These are phyloP conservation scores for Linum usitatissimum DNA, from an alignment of 345 rosid species.

Conservation along the genomic window DNA sequence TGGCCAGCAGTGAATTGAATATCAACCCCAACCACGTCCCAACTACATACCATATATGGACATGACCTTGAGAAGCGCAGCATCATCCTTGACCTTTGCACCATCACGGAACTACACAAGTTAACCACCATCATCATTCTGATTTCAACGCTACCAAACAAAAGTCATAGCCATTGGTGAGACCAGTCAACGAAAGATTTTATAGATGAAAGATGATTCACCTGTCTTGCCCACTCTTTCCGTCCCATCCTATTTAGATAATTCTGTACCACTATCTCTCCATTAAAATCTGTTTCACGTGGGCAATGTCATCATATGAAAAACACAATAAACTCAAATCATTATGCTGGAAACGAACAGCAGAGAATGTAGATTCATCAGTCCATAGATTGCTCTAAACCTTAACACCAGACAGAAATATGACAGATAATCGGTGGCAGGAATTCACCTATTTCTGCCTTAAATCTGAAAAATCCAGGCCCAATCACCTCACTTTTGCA, in stretches of 20 bases:
- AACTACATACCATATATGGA: slow-evolving; percentile 55
- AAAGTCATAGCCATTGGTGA: not conserved
- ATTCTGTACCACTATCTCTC: slow-evolving; percentile 74
- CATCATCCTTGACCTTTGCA: slow-evolving; percentile 47
- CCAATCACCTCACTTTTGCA: slow-evolving; percentile 99
- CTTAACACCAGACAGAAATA: not conserved
- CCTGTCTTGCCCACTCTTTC: slow-evolving; percentile 86
- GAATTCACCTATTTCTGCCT: slow-evolving; percentile 86
- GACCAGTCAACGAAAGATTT: not conserved
- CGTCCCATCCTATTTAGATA: slow-evolving; percentile 74
- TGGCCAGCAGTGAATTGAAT: not conserved
- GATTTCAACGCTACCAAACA: slow-evolving; percentile 6
- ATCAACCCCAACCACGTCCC: not conserved
- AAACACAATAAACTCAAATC: not conserved
- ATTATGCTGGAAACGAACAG: not conserved
- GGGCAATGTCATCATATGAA: slow-evolving; percentile 10
- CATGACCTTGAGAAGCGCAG: slow-evolving; percentile 65
- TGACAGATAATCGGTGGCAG: not conserved
- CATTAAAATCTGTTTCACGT: slow-evolving; percentile 74
- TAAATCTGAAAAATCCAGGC: slow-evolving; percentile 94
- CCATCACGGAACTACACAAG: slow-evolving; percentile 65
- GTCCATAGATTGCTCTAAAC: not conserved
- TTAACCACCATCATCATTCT: slow-evolving; percentile 7
- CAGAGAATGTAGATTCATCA: not conserved
- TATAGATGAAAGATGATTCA: slow-evolving; percentile 9